A percentile compares a stretch with the other conserved stretches of the same genome.
Evolutionary conservation across 73 alveolate genomes (phyloP).

Genomic region (Durusdinium trenchii): DNA sequence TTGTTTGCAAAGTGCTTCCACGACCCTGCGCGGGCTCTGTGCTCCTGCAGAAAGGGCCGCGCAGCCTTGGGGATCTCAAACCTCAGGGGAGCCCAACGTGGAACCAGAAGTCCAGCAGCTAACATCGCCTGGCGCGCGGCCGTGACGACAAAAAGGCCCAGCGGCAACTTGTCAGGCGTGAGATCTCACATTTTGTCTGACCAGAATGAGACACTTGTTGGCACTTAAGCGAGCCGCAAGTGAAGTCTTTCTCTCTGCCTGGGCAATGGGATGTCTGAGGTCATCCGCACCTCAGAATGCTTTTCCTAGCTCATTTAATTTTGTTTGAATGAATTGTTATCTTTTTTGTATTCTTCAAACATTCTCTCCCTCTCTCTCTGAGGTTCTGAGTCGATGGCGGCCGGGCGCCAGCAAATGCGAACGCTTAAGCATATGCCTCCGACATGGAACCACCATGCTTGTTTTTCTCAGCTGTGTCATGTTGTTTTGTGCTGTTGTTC

Average conservation of each 20-base stretch:
- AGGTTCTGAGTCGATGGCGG: neutral
- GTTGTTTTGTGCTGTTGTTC: neutral
- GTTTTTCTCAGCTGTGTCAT: too few relatives aligned
- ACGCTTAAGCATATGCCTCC: constrained; percentile 45
- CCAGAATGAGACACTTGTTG: neutral
- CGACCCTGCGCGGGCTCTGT: neutral
- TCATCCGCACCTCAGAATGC: constrained; percentile 26
- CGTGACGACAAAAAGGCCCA: neutral
- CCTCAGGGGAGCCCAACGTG: constrained; percentile 57
- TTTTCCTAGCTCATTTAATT: too few relatives aligned
- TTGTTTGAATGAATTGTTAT: too few relatives aligned
- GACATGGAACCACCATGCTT: too few relatives aligned
- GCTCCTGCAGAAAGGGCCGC: constrained; percentile 13
- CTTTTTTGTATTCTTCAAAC: too few relatives aligned
- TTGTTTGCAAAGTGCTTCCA: neutral
- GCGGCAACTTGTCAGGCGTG: too few relatives aligned
- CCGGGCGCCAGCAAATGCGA: constrained; percentile 34
- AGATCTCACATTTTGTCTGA: neutral
- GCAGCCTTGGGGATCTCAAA: neutral
- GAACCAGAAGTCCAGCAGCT: constrained; percentile 36
- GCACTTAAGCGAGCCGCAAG: too few relatives aligned
- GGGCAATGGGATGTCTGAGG: constrained; percentile 28
- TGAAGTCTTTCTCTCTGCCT: too few relatives aligned
- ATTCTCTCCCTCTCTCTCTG: neutral
- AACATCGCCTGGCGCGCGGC: constrained; percentile 26